Conservation (phyloP, 345 rosid genomes). For the Populus simonii region DNA sequence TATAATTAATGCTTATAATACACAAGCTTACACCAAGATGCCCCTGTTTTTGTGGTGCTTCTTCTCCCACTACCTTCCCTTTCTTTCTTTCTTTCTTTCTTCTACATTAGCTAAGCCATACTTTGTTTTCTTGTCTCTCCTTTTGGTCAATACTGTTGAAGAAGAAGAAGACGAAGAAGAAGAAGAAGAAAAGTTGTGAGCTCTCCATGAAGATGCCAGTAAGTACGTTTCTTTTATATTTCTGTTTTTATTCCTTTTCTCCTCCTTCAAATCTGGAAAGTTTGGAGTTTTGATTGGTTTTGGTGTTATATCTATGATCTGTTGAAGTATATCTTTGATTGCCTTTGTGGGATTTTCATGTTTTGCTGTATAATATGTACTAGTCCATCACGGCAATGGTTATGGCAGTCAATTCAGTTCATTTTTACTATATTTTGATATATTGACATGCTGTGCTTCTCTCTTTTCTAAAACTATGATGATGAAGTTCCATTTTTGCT, state of each 20-base stretch:
- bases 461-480: background rate
- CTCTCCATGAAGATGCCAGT: conserved; percentile 89
- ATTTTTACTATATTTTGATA: background rate
- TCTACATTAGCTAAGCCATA: background rate
- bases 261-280: conserved; percentile 24
- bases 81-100: conserved; percentile 4
- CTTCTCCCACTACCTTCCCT: conserved; percentile 17
- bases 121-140: conserved; percentile 2
- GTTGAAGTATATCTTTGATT: background rate
- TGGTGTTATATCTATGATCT: background rate
- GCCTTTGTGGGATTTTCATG: background rate
- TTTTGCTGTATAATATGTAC: background rate
- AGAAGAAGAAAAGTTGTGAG: conserved; percentile 33
- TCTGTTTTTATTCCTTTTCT: conserved; percentile 21
- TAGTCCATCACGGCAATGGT: conserved; percentile 5
- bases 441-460: background rate
- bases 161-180: conserved; percentile 10
- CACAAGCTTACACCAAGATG: conserved; percentile 41
- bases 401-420: conserved; percentile 9
- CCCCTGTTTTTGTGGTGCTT: conserved; percentile 34
- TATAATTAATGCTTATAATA: conserved; percentile 55
- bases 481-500: background rate
- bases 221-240: conserved; percentile 61
- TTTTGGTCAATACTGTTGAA: conserved; percentile 5
- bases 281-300: conserved; percentile 17